phyloP scores from a whole-genome alignment of 1,284 basidiomycete genomes.

The Boletus subluridellus region DNA sequence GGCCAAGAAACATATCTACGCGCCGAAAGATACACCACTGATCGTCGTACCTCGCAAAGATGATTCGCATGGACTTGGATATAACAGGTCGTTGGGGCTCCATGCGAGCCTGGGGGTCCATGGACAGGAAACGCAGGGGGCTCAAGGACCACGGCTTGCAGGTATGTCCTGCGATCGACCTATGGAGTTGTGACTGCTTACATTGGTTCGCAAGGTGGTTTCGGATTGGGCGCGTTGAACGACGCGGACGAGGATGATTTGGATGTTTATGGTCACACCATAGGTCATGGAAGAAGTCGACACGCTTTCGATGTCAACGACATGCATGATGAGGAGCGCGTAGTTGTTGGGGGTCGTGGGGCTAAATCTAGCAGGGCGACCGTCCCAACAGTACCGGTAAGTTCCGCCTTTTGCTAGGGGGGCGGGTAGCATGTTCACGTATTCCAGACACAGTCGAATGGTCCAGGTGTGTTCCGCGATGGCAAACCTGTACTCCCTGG shows the following conservation, averaged over 20 bases:
- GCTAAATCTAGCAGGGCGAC: background rate
- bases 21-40: constrained; percentile 75
- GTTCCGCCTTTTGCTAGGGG: background rate
- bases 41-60: constrained; percentile 66
- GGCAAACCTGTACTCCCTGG: constrained; percentile 72
- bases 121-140: constrained; percentile 11
- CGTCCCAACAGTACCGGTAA: constrained; percentile 17
- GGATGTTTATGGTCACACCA: constrained; percentile 69
- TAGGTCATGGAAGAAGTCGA: constrained; percentile 42
- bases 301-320: constrained; percentile 71
- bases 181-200: constrained; percentile 2
- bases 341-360: constrained; percentile 35
- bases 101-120: constrained; percentile 50
- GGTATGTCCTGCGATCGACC: constrained; percentile 38
- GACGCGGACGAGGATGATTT: constrained; percentile 88
- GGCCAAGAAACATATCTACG: constrained; percentile 81
- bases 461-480: constrained; percentile 59
- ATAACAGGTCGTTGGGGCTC: constrained; percentile 62
- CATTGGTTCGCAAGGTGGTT: constrained; percentile 55
- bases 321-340: constrained; percentile 59
- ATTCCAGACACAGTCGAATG: constrained; percentile 37
- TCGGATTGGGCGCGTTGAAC: constrained; percentile 82
- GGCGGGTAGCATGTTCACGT: constrained; percentile 23
- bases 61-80: constrained; percentile 78
- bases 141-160: constrained; percentile 56